Percentiles rank a stretch among this genome's conserved stretches.
Conservation (phyloP, 2,329 filamentous ascomycete species). For the Chrysoporthe deuterocubensis region DNA sequence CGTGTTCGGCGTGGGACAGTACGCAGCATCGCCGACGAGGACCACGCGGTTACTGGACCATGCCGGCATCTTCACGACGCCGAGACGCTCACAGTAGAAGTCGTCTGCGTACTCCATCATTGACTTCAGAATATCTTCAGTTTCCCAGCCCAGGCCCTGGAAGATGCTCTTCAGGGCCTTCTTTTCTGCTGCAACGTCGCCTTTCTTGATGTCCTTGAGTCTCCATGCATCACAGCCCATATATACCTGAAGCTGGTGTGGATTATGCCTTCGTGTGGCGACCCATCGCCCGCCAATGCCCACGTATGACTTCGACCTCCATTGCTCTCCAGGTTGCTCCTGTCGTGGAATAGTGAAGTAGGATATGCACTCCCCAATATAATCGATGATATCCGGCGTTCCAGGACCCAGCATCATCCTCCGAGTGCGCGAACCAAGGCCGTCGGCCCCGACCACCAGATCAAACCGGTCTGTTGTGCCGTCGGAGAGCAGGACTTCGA, state of each 20-base stretch:
- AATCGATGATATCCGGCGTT: constrained; percentile 5
- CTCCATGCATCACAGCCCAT: not conserved
- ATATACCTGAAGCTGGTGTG: constrained; percentile 7
- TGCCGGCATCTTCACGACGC: constrained; percentile 41
- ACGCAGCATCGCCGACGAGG: constrained; percentile 29
- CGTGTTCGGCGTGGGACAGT: constrained; percentile 40
- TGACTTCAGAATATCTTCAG: constrained; percentile 40
- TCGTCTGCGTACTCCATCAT: constrained; percentile 45
- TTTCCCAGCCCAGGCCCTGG: constrained; percentile 43
- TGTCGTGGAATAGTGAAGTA: constrained; percentile 23
- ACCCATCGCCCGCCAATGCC: constrained; percentile 41
- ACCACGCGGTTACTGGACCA: constrained; percentile 20
- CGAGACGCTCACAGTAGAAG: constrained; percentile 50
- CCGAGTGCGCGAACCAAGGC: constrained; percentile 53
- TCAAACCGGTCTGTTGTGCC: constrained; percentile 50
- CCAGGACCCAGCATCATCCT: constrained; percentile 43
- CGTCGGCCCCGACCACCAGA: constrained; percentile 58
- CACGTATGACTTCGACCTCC: constrained; percentile 32
- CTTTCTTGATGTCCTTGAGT: not conserved
- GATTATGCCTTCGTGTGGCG: constrained; percentile 40
- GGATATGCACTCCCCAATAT: constrained; percentile 32
- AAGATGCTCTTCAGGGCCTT: constrained; percentile 37
- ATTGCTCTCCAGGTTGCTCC: constrained; percentile 7
- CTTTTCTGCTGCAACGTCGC: constrained; percentile 34
- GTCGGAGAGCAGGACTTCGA: constrained; percentile 45